phyloP scores from a whole-genome alignment of 2,329 filamentous ascomycete genomes.

The Rhinocladiella similis region DNA sequence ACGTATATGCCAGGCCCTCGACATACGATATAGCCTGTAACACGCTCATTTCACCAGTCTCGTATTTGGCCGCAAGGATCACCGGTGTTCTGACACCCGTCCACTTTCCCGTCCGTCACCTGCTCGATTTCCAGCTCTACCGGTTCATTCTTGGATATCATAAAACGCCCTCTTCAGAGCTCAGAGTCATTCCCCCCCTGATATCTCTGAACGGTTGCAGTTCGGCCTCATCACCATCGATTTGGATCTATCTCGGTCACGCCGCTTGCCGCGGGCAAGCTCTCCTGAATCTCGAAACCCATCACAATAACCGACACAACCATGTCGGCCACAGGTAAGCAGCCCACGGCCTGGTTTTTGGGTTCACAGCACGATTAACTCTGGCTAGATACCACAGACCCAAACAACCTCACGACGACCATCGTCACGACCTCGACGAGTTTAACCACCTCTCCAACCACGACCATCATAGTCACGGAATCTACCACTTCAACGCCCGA shows the following conservation, averaged over 20 bases:
- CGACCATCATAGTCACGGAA: constrained; percentile 22
- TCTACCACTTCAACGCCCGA: constrained; percentile 7
- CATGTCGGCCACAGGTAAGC: constrained; percentile 12
- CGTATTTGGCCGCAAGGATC: not conserved
- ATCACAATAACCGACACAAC: not conserved
- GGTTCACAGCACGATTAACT: not conserved
- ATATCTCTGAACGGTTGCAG: not conserved
- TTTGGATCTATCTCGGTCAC: not conserved
- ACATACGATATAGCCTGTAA: not conserved
- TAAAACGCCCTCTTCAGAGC: not conserved
- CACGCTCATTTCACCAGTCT: not conserved
- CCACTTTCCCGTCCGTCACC: constrained; percentile 9
- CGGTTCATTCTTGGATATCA: not conserved
- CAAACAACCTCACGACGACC: constrained; percentile 29
- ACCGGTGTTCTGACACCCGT: constrained; percentile 15
- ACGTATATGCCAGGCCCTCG: too few relatives aligned
- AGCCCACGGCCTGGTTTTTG: not conserved
- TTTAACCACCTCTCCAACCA: constrained; percentile 20
- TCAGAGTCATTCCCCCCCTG: not conserved
- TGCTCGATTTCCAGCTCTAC: not conserved
- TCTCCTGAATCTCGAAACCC: not conserved
- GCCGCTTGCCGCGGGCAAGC: constrained; percentile 9
- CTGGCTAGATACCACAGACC: constrained; percentile 3
- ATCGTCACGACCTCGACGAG: constrained; percentile 31
- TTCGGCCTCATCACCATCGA: not conserved